phyloP scores from a whole-genome alignment of 257 asterid genomes.

The Salvia miltiorrhiza region DNA sequence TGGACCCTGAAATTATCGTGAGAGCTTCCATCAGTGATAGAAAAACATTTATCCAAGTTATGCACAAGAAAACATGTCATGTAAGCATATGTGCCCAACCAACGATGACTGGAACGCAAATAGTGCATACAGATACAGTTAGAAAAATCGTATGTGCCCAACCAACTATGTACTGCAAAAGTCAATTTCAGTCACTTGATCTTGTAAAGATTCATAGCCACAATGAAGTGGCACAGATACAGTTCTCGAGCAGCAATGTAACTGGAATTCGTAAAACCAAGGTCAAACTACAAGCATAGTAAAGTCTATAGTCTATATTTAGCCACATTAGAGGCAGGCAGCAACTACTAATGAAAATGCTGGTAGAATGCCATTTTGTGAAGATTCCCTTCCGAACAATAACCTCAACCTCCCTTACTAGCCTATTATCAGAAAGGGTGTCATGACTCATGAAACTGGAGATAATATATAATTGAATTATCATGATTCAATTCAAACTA shows the following conservation, averaged over 20 bases:
- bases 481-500: not conserved
- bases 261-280: not conserved
- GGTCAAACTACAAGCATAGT: not conserved
- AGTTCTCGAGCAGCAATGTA: slow-evolving; percentile 5
- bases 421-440: too few relatives aligned
- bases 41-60: too few relatives aligned
- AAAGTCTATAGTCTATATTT: not conserved
- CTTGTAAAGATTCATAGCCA: not conserved
- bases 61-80: not conserved
- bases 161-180: not conserved
- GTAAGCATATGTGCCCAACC: too few relatives aligned
- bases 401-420: not conserved
- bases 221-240: not conserved
- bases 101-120: too few relatives aligned
- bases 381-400: not conserved
- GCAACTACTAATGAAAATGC: not conserved
- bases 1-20: slow-evolving; percentile 66
- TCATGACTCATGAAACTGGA: too few relatives aligned
- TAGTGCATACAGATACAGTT: too few relatives aligned
- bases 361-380: not conserved
- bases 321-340: not conserved
- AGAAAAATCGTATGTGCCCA: too few relatives aligned
- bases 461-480: too few relatives aligned
- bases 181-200: not conserved
- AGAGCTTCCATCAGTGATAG: slow-evolving; percentile 10